A percentile compares a stretch with the other conserved stretches of the same genome.
Conservation (phyloP, 2,329 filamentous ascomycete genomes). For the Clonostachys chloroleuca region DNA sequence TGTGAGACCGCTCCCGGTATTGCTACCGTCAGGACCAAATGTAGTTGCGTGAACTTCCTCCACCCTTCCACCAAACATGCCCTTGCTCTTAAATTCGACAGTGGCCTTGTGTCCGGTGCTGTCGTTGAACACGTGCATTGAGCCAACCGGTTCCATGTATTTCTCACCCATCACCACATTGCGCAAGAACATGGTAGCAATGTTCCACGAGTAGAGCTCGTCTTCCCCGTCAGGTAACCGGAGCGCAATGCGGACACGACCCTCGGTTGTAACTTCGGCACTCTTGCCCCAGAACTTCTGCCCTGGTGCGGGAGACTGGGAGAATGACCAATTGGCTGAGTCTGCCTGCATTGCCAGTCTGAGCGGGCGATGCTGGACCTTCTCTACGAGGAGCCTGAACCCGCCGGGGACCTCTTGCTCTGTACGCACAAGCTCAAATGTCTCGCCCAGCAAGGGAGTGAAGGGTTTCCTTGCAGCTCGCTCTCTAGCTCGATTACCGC, state of each 20-base stretch:
- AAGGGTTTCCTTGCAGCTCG: constrained; percentile 93
- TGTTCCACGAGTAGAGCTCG: constrained; percentile 84
- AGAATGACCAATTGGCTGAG: constrained; percentile 76
- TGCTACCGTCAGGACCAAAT: constrained; percentile 60
- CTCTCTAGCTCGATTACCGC: constrained; percentile 78
- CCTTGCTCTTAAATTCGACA: constrained; percentile 90
- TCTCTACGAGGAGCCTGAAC: constrained; percentile 90
- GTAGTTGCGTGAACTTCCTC: constrained; percentile 83
- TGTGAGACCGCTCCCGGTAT: constrained; percentile 61
- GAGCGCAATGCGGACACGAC: constrained; percentile 74
- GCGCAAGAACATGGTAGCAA: constrained; percentile 84
- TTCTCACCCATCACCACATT: constrained; percentile 98
- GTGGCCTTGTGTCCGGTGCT: constrained; percentile 76
- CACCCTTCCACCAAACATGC: constrained; percentile 93
- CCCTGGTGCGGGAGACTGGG: constrained; percentile 80
- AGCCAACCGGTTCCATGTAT: constrained; percentile 92
- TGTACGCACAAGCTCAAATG: constrained; percentile 84
- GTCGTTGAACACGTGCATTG: constrained; percentile 83
- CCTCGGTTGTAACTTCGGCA: constrained; percentile 89
- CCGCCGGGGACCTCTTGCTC: constrained; percentile 68
- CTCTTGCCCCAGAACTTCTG: constrained; percentile 99
- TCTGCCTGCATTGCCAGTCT: constrained; percentile 93
- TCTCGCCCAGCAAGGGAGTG: constrained; percentile 95
- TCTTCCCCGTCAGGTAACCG: constrained; percentile 61
- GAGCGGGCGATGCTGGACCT: constrained; percentile 89